Evolutionary conservation across 257 asterid genomes (phyloP), one percentile per base, ranked within the genome.

Genomic region (Anisodus acutangulus): DNA sequence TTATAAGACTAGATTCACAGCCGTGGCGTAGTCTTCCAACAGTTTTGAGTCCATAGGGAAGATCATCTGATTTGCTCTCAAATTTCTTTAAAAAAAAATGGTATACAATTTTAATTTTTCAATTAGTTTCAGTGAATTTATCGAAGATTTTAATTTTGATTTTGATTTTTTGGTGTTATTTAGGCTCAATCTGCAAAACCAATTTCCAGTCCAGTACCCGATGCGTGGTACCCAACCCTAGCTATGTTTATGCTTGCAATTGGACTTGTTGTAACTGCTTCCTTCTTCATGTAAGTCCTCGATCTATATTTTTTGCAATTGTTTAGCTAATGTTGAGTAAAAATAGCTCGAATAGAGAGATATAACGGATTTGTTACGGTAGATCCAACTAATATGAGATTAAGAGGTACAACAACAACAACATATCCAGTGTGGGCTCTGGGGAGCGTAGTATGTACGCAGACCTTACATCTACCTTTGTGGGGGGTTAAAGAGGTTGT

Each of bases 201-300:
- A 87, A 93, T 96, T 85, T 93, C 94, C 15, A 95, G 99, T 88
- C 99, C 99, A 19, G 97, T 95, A 37, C 97, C 98, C 6, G 96
- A 85, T 85, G 90, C 84, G 79, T 94, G 97, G 99, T 95, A 93
- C 90, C 99, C 99, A 54, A 91, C 93, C 41, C 94, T 95, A 64
- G 89, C 98, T 11, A 78, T 92, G 68, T 79, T 95, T 17, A 89
- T 94, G 98, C 97, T 95, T 88, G 88, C 93, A 45, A 79, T 95
- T 59, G 99, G 99, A 47, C 99, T 95, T 83, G 57, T 93, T 63
- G 85, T 94, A 64, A 92, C 98, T 39, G 98, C 98, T 55, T 88
- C 92, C n/a, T 95, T 95, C 82, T 95, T 95, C 92, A 96, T 94
- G 99, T 96, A 82, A 83, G 94, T 17, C 4, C 53, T 60, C 19